Conservation (phyloP, 768 basidiomycete genomes). For the Megacollybia marginata region DNA sequence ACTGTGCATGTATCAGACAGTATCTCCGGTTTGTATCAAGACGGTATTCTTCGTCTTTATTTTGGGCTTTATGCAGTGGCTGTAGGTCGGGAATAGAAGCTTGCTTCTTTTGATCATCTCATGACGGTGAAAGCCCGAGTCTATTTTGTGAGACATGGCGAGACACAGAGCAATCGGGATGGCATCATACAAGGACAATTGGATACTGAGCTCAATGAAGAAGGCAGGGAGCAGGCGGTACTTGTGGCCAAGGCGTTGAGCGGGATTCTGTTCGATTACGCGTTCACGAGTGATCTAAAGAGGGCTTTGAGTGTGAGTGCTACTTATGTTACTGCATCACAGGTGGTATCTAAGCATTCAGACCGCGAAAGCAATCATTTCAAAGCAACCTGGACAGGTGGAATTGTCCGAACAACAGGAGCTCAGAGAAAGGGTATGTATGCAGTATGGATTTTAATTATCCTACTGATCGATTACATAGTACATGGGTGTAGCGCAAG, state of each 20-base stretch:
- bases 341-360: slow-evolving; percentile 14
- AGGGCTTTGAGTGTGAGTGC: slow-evolving; percentile 57
- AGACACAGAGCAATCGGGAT: slow-evolving; percentile 61
- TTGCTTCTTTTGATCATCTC: not conserved
- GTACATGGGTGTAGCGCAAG: slow-evolving; percentile 61
- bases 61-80: not conserved
- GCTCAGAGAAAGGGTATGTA: slow-evolving; percentile 59
- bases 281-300: slow-evolving; percentile 65
- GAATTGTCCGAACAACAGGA: slow-evolving; percentile 33
- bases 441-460: slow-evolving; percentile 1
- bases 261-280: slow-evolving; percentile 46
- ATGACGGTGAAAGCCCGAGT: slow-evolving; percentile 26
- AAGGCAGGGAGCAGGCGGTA: slow-evolving; percentile 52
- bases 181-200: slow-evolving; percentile 70
- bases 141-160: slow-evolving; percentile 71
- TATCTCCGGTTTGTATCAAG: not conserved
- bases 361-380: slow-evolving; percentile 64
- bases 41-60: not conserved
- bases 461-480: slow-evolving; percentile 15
- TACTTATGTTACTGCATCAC: not conserved
- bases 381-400: slow-evolving; percentile 37
- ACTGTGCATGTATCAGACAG: not conserved
- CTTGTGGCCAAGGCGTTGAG: slow-evolving; percentile 48
- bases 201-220: slow-evolving; percentile 59
- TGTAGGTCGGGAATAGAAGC: not conserved